These are phyloP conservation scores for Euclidium syriacum DNA, from an alignment of 345 rosid genomes.

Conservation along the genomic window DNA sequence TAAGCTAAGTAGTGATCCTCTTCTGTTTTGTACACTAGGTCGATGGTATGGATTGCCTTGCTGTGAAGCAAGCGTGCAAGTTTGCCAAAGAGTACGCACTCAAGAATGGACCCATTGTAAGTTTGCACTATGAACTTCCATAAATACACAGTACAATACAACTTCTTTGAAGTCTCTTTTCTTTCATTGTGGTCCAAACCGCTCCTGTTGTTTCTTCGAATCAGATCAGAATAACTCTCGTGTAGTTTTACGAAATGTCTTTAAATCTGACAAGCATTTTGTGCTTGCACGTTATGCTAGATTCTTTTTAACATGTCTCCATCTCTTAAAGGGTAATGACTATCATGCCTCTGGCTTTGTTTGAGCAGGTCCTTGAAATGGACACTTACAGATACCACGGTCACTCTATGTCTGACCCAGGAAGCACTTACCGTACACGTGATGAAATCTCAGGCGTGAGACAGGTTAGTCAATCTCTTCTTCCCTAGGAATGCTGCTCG, in stretches of 20 bases:
- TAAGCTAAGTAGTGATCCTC: not conserved
- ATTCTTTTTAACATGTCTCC: not conserved
- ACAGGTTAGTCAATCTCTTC: constrained; percentile 45
- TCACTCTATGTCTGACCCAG: constrained; percentile 97
- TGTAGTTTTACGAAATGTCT: not conserved
- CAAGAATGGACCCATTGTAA: constrained; percentile 91
- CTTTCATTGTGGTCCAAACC: not conserved
- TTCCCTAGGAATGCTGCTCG: not conserved
- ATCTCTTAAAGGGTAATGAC: not conserved
- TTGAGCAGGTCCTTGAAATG: constrained; percentile 80
- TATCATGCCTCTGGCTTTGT: not conserved
- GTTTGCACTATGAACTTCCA: constrained; percentile 12
- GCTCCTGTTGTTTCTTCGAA: not conserved
- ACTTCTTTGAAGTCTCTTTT: not conserved
- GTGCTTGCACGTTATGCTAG: not conserved
- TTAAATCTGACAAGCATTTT: not conserved
- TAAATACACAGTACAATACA: not conserved
- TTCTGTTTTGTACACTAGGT: constrained; percentile 38
- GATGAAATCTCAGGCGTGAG: constrained; percentile 84
- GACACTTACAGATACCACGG: constrained; percentile 95
- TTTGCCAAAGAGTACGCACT: constrained; percentile 79
- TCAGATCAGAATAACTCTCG: not conserved
- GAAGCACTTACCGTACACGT: constrained; percentile 97
- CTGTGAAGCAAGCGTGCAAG: constrained; percentile 88
- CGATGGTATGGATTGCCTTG: constrained; percentile 90